Conservation (phyloP, 2,329 filamentous ascomycete species). For the Botrytis pseudocinerea region DNA sequence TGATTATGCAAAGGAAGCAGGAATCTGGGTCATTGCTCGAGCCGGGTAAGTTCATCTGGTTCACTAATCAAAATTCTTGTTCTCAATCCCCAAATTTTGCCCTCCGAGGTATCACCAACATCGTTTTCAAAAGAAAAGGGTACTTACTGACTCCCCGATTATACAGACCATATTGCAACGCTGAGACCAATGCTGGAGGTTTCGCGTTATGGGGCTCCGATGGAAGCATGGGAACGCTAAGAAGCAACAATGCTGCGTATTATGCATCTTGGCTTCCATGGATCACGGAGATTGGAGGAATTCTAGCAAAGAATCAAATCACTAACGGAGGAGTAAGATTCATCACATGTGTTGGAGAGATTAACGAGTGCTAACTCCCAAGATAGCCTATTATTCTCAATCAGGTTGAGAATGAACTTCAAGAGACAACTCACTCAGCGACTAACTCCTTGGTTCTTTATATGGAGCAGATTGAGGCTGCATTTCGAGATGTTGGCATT, state of each 20-base stretch:
- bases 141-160: neutral
- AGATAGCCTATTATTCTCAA: conserved; percentile 50
- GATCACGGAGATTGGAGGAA: conserved; percentile 48
- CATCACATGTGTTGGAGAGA: conserved; percentile 35
- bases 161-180: conserved; percentile 51
- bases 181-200: conserved; percentile 51
- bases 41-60: conserved; percentile 42
- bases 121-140: neutral
- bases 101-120: neutral
- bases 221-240: conserved; percentile 47
- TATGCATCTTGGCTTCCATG: conserved; percentile 50
- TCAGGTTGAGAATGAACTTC: conserved; percentile 56
- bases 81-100: neutral
- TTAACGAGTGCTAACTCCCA: conserved; percentile 44
- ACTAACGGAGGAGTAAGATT: conserved; percentile 48
- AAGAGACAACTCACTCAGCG: conserved; percentile 46
- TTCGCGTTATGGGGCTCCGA: conserved; percentile 49
- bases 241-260: conserved; percentile 49
- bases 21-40: conserved; percentile 52
- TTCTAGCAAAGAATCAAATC: conserved; percentile 52
- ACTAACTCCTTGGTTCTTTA: conserved; percentile 51
- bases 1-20: conserved; percentile 52
- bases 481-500: conserved; percentile 49
- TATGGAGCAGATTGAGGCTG: conserved; percentile 53
- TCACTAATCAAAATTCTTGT: neutral